Conservation (phyloP, 768 basidiomycete genomes). For the Suillus plorans region DNA sequence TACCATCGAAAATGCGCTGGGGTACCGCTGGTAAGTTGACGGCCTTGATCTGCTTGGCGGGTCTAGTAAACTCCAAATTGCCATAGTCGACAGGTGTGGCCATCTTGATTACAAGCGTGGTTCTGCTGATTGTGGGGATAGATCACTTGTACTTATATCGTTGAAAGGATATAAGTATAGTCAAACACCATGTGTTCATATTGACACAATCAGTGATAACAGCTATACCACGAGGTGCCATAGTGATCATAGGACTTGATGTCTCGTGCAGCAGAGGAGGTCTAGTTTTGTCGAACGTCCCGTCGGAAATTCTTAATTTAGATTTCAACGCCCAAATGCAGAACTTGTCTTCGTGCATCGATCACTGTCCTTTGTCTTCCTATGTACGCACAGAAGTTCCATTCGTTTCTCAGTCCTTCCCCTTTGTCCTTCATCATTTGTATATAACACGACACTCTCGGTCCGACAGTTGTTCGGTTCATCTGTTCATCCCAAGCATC, state of each 20-base stretch:
- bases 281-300: no score
- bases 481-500: neutral
- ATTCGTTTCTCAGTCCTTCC: neutral
- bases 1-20: conserved; percentile 32
- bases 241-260: neutral
- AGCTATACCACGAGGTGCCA: neutral
- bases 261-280: neutral
- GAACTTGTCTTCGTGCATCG: no score
- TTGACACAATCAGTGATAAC: neutral
- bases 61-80: conserved; percentile 34
- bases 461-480: neutral
- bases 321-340: no score
- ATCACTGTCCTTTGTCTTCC: neutral
- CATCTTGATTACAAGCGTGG: conserved; percentile 13
- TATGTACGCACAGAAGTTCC: neutral
- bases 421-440: neutral
- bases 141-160: neutral
- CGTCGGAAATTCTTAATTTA: no score
- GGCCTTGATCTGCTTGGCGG: conserved; percentile 39
- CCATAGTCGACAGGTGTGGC: conserved; percentile 26
- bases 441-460: neutral
- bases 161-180: conserved; percentile 3
- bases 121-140: neutral
- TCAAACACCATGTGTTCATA: neutral
- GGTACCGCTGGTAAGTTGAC: conserved; percentile 35